phyloP scores from a whole-genome alignment of 306 rosid species.

The Quercus parvula region DNA sequence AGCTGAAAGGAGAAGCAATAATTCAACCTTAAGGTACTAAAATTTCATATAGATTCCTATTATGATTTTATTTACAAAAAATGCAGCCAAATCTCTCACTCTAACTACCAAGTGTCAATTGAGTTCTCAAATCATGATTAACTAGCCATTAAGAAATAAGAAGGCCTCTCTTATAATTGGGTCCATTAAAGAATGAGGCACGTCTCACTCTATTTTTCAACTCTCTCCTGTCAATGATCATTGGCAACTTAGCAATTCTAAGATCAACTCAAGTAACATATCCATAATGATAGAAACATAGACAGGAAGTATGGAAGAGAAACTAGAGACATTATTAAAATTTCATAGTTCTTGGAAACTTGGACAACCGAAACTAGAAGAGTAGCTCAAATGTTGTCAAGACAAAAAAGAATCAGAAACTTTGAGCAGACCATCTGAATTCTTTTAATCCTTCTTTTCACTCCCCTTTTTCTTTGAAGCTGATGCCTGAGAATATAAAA shows the following conservation, averaged over 20 bases:
- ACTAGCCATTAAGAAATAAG: not conserved
- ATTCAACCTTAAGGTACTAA: not conserved
- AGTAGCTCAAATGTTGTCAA: conserved; percentile 19
- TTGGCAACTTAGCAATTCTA: not conserved
- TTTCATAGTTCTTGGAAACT: conserved; percentile 12
- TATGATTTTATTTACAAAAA: not conserved
- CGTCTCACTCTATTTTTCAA: not conserved
- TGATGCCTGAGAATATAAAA: conserved; percentile 80
- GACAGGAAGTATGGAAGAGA: not conserved
- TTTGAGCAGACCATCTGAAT: not conserved
- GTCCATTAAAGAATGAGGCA: conserved; percentile 1
- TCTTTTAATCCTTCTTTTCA: conserved; percentile 53
- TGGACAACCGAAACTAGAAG: conserved; percentile 23
- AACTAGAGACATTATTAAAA: conserved; percentile 8
- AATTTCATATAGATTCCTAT: not conserved
- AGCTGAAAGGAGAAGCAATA: too few relatives aligned
- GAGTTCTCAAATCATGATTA: not conserved
- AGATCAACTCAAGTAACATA: conserved; percentile 4
- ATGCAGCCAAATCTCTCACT: not conserved
- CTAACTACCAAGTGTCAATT: not conserved
- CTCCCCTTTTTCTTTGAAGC: conserved; percentile 57
- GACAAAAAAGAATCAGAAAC: conserved; percentile 8
- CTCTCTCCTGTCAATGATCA: not conserved
- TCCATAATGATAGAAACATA: not conserved
- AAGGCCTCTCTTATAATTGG: not conserved